These are phyloP conservation scores for Fibroporia radiculosa DNA, from an alignment of 768 basidiomycete species.

Conservation along the genomic window DNA sequence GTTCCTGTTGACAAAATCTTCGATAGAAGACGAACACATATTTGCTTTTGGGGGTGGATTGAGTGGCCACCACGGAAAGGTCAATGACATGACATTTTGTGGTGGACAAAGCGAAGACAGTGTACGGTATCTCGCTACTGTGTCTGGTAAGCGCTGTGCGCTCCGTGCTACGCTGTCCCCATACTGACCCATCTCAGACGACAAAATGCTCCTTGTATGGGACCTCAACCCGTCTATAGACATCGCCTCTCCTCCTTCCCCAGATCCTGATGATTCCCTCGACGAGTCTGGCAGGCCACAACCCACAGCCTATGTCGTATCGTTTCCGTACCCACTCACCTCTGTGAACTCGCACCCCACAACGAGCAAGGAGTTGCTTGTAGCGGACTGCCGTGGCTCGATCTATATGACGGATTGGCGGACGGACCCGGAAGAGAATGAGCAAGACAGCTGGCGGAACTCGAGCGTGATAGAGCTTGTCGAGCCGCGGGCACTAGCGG, in stretches of 20 bases:
- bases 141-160: constrained; percentile 46
- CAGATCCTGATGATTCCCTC: constrained; percentile 23
- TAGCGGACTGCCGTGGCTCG: constrained; percentile 67
- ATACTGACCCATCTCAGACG: constrained; percentile 37
- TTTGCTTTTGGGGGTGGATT: constrained; percentile 74
- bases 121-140: constrained; percentile 70
- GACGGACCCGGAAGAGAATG: constrained; percentile 49
- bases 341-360: constrained; percentile 63
- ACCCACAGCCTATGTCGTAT: constrained; percentile 70
- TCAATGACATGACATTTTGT: constrained; percentile 76
- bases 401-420: constrained; percentile 82
- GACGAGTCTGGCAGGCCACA: constrained; percentile 41
- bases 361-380: constrained; percentile 72
- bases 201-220: constrained; percentile 84
- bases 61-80: constrained; percentile 71
- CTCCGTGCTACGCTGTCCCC: background rate
- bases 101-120: constrained; percentile 65
- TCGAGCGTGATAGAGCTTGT: constrained; percentile 61
- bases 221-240: constrained; percentile 59
- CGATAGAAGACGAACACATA: constrained; percentile 39
- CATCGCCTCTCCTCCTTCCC: constrained; percentile 32
- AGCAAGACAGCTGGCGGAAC: constrained; percentile 50
- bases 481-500: constrained; percentile 58
- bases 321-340: constrained; percentile 65
- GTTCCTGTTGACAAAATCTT: constrained; percentile 56